Base-by-base conservation (phyloP, 306 rosid species). In the Styphnolobium japonicum region DNA sequence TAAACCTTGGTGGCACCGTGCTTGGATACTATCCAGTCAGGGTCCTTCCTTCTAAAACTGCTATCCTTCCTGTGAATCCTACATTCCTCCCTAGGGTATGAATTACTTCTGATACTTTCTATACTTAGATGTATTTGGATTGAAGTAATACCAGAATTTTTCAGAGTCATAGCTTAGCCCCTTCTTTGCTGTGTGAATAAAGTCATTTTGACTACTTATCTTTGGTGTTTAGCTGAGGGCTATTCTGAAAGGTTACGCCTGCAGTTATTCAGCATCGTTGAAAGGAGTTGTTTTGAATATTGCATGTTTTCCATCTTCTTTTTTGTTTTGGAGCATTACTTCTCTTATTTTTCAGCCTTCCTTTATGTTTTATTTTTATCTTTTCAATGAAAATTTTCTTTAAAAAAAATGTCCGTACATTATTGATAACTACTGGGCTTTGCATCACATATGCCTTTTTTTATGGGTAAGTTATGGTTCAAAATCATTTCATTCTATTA, bases 51-150 rank as follows among this genome's bases (percentile, higher is more conserved):
- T 92, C 97, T 65, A 92, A 92, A 88, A 92, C 97, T 80, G 94
- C 97, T 49, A 92, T 92, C 74, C 97, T 92, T 83, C 97, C 97
- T 46, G 97, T 92, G 78, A 92, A 92, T 79, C 97, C 97, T 42
- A 85, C 94, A 18, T 92, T 92, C 79, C 94, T 92, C 23, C 97
- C 97, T 21, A 83, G 90, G 92, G 97, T 92, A 88, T 74, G 86
- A 65, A 45, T 48, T 27, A 53, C 37, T 67, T 58, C 63, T 25
- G 18, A 36, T 21, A 66, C 45, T 33, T 46, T 53, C n/a, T 73
- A 33, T 18, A 29, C 40, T 19, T 22, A 23, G 36, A 31, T 23
- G 33, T 53, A 49, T 23, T 34, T 80, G 46, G 29, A 45, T 48
- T 58, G 19, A 60, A 42, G 46, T 23, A 16, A 25, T 75, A n/a